Evolutionary conservation across 225 moss, liverwort and hornwort genomes (phyloP), one percentile per base, ranked within the genome.

Genomic region (Ulota crispa): DNA sequence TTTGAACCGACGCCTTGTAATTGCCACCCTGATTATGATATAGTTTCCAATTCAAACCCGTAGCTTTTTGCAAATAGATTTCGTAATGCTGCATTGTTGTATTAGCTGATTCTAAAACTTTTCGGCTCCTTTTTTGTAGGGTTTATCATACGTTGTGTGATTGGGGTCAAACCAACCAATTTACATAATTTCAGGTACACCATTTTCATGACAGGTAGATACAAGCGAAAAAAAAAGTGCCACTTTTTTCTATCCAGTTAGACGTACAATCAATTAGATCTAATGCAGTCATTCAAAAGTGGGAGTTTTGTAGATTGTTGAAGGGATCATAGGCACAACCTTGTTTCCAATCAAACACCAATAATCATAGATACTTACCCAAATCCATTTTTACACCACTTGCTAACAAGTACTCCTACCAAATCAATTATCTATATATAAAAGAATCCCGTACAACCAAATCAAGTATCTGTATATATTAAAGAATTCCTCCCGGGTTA

Each of bases 71-170:
- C 60, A 32, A 27, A 41, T 27, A 59, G 60, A 2, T 11, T 60
- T 39, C 2, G 34, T 3, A 27, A 11, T 11, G 41, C 7, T 75
- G 41, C 8, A 43, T 13, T 7, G 27, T 19, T 27, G 19, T 74
- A 26, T 27, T 26, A 28, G 42, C 60, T 61, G 41, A 19, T 42
- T 69, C 32, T 53, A 47, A 59, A 73, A 50, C 54, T 30, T 42
- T 61, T 62, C 3, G 45, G 5, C 31, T 30, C 31, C 23, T 31
- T 57, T 39, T 56, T 56, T 36, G 55, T 70, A 64, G 36, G 72
- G 47, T 27, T 75, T 56, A n/a, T 60, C 79, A 19, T n/a, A 60
- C 30, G 27, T 65, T 68, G 60, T 74, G 64, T 71, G 42, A 31
- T 85, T 76, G 55, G 41, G 43, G 43, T 43, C 43, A 43, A 13